Base-by-base conservation (phyloP, 139 green algal genomes). In the Micractinium sp. region DNA sequence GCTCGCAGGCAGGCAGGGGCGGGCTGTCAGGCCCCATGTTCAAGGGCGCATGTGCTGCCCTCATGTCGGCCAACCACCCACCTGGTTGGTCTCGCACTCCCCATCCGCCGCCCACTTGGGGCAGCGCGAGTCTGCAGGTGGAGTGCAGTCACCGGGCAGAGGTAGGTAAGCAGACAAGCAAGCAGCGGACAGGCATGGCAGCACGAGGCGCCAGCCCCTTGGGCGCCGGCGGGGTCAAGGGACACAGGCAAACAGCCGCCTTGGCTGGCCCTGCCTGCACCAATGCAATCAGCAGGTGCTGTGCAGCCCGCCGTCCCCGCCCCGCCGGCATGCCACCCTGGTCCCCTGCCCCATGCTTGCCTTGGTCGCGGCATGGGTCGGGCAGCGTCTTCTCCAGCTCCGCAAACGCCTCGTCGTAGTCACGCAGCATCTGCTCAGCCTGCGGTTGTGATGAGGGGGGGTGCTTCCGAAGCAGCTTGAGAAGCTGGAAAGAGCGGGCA, bases 351-450 rank as follows among this genome's bases (percentile, higher is more conserved):
- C 35, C 75, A 66, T 56, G 13, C 80, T n/a, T 33, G 53, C 78
- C 78, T 36, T 27, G 73, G 61, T 92, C 85, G 22, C 66, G 75
- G 74, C 89, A 92, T 23, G 89, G 85, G 84, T 92, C 89, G 41
- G 89, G 89, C 60, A 92, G 47, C 47, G 53, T 33, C 1, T 56
- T 20, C 35, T 85, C 31, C 73, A 86, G 35, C 67, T 61, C 61
- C 33, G 5, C n/a, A n/a, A 61, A 83, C 20, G 79, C 69, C 66
- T 85, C 73, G 36, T 92, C 89, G 20, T 81, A 81, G 18, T 92
- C 85, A 3, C 29, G 25, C 78, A 88, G 38, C 83, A 87, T 38
- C 83, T 36, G 35, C 38, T 87, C 83, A 0, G 83, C 83, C 83
- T 87, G 83, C 47, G 47, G 47, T 5, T 16, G 47, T 9, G 47